Base-by-base conservation (phyloP, 164 flowering plant species). In the Platanus orientalis region DNA sequence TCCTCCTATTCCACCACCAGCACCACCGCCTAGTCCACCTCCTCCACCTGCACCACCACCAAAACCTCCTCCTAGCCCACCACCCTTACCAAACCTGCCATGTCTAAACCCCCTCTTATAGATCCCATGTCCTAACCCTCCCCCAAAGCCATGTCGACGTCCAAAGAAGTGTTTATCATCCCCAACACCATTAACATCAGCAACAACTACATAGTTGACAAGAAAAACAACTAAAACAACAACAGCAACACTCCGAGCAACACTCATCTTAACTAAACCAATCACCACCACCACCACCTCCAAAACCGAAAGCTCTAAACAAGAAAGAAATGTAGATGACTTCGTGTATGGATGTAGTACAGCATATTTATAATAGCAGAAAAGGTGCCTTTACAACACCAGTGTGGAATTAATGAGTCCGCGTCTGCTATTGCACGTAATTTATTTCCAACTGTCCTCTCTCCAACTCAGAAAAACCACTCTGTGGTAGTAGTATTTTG, bases 11-110 rank as follows among this genome's bases (percentile, higher is more conserved):
- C n/a, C n/a, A n/a, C n/a, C n/a, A n/a, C n/a, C n/a, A n/a, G n/a
- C n/a, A n/a, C 47, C 47, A 42, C 47, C n/a, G n/a, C n/a, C n/a
- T n/a, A n/a, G n/a, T n/a, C n/a, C n/a, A n/a, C n/a, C n/a, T n/a
- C n/a, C n/a, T n/a, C n/a, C n/a, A n/a, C n/a, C n/a, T n/a, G n/a
- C n/a, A n/a, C n/a, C n/a, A n/a, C n/a, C n/a, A n/a, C 47, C 47
- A 42, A 42, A 5, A 32, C 21, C 6, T 12, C 60, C 60, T 7
- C 54, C 63, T 60, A 23, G 5, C 26, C 52, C 26, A n/a, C 67
- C 67, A 44, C 60, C 61, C 13, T 11, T 24, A 21, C 45, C 61
- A 0, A 52, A 53, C 19, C 40, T 58, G 12, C 67, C 68, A 24
- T 59, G 61, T 53, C 1, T 55, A n/a, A 12, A 50, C 47, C 47